Percentiles rank a stretch among this genome's conserved stretches.
These are phyloP conservation scores for Fraxinus excelsior DNA, from an alignment of 257 asterid genomes.

Conservation along the genomic window DNA sequence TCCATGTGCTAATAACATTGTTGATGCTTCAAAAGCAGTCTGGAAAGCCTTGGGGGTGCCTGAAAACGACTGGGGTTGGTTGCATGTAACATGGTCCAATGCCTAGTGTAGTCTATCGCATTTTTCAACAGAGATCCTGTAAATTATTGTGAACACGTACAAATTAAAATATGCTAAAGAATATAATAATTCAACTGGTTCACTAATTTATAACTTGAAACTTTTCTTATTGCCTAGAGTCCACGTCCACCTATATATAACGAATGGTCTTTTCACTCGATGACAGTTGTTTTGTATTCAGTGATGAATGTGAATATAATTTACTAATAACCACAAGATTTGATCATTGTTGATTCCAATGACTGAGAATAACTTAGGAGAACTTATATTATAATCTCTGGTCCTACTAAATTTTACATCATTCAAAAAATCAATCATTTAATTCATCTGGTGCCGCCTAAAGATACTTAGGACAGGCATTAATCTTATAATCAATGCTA, in stretches of 20 bases:
- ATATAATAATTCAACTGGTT: neutral
- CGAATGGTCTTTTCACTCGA: neutral
- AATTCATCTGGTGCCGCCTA: neutral
- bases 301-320: too few relatives aligned
- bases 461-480: neutral
- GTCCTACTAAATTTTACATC: neutral
- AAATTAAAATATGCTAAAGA: neutral
- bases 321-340: neutral
- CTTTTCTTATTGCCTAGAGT: neutral
- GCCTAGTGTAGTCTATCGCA: neutral
- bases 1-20: conserved; percentile 50
- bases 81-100: conserved; percentile 33
- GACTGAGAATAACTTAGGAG: neutral
- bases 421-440: neutral
- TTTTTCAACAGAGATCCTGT: neutral
- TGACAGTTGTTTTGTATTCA: too few relatives aligned
- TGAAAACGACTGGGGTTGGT: conserved; percentile 29
- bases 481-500: neutral
- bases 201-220: too few relatives aligned
- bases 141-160: neutral
- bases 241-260: neutral
- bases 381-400: neutral
- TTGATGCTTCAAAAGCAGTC: conserved; percentile 49
- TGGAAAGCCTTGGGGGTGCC: conserved; percentile 47
- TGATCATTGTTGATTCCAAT: neutral